Evolutionary conservation across 768 basidiomycete genomes (phyloP).

Genomic region (Dioszegia hungarica): DNA sequence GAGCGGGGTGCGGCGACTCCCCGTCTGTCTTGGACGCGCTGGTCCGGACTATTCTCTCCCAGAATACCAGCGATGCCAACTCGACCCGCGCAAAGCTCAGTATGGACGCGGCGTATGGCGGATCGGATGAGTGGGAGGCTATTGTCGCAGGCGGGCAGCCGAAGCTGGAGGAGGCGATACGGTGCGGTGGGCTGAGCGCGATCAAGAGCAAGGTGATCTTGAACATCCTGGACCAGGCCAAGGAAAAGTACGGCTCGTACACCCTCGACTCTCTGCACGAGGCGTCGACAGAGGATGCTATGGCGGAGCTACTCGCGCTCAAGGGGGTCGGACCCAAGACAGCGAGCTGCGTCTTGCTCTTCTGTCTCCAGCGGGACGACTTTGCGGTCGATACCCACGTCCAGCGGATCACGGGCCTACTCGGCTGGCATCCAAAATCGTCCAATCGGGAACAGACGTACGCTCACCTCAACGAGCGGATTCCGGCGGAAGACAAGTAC

Average conservation of each 20-base stretch:
- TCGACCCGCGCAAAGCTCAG: conserved; percentile 32
- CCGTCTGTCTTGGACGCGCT: conserved; percentile 41
- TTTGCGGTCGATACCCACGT: conserved; percentile 47
- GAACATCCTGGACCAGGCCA: conserved; percentile 37
- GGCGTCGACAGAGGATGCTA: conserved; percentile 33
- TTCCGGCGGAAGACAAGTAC: conserved; percentile 43
- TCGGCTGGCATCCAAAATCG: conserved; percentile 36
- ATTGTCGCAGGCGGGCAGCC: conserved; percentile 29
- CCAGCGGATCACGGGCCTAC: conserved; percentile 33
- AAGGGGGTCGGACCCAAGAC: conserved; percentile 45
- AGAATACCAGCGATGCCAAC: conserved; percentile 37
- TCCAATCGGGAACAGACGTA: conserved; percentile 42
- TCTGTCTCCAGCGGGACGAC: conserved; percentile 31
- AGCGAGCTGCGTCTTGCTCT: conserved; percentile 39
- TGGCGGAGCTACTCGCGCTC: conserved; percentile 29
- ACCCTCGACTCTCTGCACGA: conserved; percentile 41
- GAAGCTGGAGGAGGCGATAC: conserved; percentile 37
- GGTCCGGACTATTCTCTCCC: conserved; percentile 39
- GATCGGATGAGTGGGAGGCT: conserved; percentile 39
- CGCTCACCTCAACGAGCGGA: conserved; percentile 34
- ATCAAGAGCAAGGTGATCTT: conserved; percentile 41
- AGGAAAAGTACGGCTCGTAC: conserved; percentile 32
- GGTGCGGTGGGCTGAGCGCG: conserved; percentile 38
- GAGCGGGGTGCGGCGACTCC: conserved; percentile 41
- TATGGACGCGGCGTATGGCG: conserved; percentile 39